Base-by-base conservation (phyloP, 2,329 filamentous ascomycete genomes). In the Lachnellula cervina region DNA sequence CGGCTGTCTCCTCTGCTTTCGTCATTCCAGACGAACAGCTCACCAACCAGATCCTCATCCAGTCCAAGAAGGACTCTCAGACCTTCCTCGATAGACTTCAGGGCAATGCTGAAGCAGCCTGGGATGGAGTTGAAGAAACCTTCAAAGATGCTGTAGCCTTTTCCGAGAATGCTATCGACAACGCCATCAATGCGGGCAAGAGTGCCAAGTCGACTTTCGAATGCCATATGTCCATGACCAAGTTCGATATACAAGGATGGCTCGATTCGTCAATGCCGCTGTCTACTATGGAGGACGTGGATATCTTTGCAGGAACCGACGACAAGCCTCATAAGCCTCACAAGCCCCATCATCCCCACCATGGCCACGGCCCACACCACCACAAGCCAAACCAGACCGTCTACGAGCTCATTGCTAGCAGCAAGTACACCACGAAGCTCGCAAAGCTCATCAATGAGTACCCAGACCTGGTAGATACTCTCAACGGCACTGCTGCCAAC, bases 371-470 rank as follows among this genome's bases (percentile, higher is more conserved):
- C 42, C 68, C 65, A 38, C 69, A 51, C 14, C 62, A 69, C 37
- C 62, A 70, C n/a, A 74, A 75, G 59, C 76, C 81, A 5, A 87
- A 90, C 68, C 73, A 80, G 68, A 95, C 90, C 19, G 81, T 96
- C 45, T 96, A 92, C 72, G 77, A 96, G 71, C 74, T 92, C 58
- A 89, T 96, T 70, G 76, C 81, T n/a, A 75, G 80, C 65, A 87
- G 81, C 74, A 88, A 91, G 66, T 81, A 89, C 72, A 92, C 89
- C 1, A 88, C 82, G 49, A 88, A 86, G 70, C 86, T 96, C 45
- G 84, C 87, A 28, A 81, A 87, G 68, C 75, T 91, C n/a, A 80
- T 96, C 63, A 79, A 87, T 59, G 79, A 90, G 58, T 85, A 88
- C 68, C 79, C 84, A 1, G 83, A 89, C 51, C 75, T 96, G 0